Evolutionary conservation across 768 basidiomycete species (phyloP).

Genomic region (Rhodosporidiobolus sp.): DNA sequence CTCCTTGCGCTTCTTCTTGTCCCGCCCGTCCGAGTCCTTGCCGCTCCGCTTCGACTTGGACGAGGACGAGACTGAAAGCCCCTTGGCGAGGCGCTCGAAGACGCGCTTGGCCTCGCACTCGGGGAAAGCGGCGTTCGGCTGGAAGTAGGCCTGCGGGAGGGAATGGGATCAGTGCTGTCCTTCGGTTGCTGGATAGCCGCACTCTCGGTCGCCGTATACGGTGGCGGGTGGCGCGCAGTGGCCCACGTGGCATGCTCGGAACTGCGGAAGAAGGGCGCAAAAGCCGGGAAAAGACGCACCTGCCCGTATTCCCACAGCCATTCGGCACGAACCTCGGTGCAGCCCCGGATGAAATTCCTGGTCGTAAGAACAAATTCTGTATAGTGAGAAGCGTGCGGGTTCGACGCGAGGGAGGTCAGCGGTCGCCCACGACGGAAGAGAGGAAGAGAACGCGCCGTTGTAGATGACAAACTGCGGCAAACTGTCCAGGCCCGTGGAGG

Average conservation of each 20-base stretch:
- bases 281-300: no score
- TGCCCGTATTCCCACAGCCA: constrained; percentile 72
- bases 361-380: constrained; percentile 95
- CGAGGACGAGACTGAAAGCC: constrained; percentile 4
- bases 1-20: constrained; percentile 30
- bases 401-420: background rate
- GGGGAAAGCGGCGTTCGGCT: constrained; percentile 58
- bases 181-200: no score
- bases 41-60: constrained; percentile 22
- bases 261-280: no score
- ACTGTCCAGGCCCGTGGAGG: constrained; percentile 79
- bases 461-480: constrained; percentile 56
- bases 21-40: constrained; percentile 17
- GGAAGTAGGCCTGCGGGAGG: constrained; percentile 62
- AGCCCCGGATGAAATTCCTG: constrained; percentile 72
- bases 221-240: no score
- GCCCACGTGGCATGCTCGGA: no score
- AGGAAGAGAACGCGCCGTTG: constrained; percentile 29
- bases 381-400: constrained; percentile 54
- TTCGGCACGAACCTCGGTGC: constrained; percentile 77
- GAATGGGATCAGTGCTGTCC: no score
- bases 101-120: constrained; percentile 56
- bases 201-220: no score
- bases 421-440: no score
- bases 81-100: constrained; percentile 21